phyloP scores from a whole-genome alignment of 371 early-diverging fungal species.

The Rhizopus arrhizus region DNA sequence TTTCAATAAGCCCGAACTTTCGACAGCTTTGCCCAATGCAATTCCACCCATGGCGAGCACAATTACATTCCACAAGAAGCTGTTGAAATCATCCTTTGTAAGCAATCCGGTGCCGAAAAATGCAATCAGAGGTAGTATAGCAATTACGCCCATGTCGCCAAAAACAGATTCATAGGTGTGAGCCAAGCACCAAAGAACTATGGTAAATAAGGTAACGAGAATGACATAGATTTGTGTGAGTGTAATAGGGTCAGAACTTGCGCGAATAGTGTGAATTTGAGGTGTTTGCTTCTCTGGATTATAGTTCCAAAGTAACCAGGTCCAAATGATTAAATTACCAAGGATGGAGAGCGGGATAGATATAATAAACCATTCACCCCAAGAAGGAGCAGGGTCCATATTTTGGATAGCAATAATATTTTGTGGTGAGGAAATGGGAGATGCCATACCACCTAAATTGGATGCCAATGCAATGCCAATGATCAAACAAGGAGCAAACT shows the following conservation, averaged over 20 bases:
- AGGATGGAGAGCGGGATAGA: slow-evolving; percentile 64
- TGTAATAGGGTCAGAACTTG: slow-evolving; percentile 61
- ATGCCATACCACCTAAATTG: slow-evolving; percentile 88
- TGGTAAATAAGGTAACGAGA: slow-evolving; percentile 66
- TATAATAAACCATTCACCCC: slow-evolving; percentile 68
- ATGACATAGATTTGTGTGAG: slow-evolving; percentile 66
- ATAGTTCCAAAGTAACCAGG: slow-evolving; percentile 61
- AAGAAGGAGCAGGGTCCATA: slow-evolving; percentile 75
- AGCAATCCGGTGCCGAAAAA: slow-evolving; percentile 81
- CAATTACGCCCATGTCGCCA: slow-evolving; percentile 86
- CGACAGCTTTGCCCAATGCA: slow-evolving; percentile 80
- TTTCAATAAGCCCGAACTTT: slow-evolving; percentile 73
- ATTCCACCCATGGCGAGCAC: slow-evolving; percentile 90
- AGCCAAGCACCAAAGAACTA: slow-evolving; percentile 79
- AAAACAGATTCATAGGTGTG: slow-evolving; percentile 59
- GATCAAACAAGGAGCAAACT: slow-evolving; percentile 71
- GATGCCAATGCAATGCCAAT: slow-evolving; percentile 83
- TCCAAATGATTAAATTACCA: slow-evolving; percentile 73
- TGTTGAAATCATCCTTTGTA: slow-evolving; percentile 84
- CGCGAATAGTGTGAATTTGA: slow-evolving; percentile 58
- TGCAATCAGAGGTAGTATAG: slow-evolving; percentile 76
- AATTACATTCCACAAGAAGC: slow-evolving; percentile 76
- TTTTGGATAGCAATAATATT: slow-evolving; percentile 75
- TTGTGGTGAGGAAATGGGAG: slow-evolving; percentile 84
- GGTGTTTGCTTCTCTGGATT: slow-evolving; percentile 64